Evolutionary conservation across 78 protist genomes (phyloP).

Genomic region (Cyanophora paradoxa): DNA sequence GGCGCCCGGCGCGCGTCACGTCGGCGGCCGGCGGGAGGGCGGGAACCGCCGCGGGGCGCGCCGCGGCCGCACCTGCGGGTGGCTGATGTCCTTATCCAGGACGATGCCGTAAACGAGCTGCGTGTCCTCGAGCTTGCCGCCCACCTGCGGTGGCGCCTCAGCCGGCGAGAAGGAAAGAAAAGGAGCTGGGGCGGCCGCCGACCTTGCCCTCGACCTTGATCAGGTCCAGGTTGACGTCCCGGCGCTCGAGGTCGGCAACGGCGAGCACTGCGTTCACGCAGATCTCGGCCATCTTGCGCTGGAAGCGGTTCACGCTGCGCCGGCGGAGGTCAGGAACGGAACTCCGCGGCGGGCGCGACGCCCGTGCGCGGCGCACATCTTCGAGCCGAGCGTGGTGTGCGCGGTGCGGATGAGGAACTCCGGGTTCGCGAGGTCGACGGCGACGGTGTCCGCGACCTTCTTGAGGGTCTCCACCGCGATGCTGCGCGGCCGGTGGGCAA

Average conservation of each 20-base stretch:
- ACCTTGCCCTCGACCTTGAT: slow-evolving; percentile 86
- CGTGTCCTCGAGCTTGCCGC: slow-evolving; percentile 96
- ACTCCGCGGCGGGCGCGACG: neutral
- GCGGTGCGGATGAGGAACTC: slow-evolving; percentile 84
- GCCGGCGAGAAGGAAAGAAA: neutral
- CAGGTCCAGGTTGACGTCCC: slow-evolving; percentile 96
- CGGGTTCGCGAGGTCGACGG: slow-evolving; percentile 33
- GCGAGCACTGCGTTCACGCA: slow-evolving; percentile 94
- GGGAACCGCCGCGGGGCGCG: too few relatives aligned
- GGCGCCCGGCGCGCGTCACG: too few relatives aligned
- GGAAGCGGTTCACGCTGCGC: slow-evolving; percentile 71
- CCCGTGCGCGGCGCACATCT: slow-evolving; percentile 57
- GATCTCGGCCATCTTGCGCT: slow-evolving; percentile 83
- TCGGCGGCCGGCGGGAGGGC: too few relatives aligned
- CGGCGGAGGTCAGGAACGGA: neutral
- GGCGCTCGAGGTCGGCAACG: slow-evolving; percentile 93
- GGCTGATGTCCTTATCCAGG: slow-evolving; percentile 91
- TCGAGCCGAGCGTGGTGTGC: slow-evolving; percentile 91
- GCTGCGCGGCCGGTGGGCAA: neutral
- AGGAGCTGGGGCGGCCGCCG: neutral
- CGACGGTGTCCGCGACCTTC: slow-evolving; percentile 49
- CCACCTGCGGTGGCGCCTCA: slow-evolving; percentile 59
- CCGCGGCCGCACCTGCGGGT: slow-evolving; percentile 79
- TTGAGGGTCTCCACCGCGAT: slow-evolving; percentile 67
- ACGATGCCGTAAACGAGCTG: slow-evolving; percentile 92